Percentiles rank a stretch among this genome's conserved stretches.
These are phyloP conservation scores for Fusarium udum DNA, from an alignment of 2,329 filamentous ascomycete genomes.

Conservation along the genomic window DNA sequence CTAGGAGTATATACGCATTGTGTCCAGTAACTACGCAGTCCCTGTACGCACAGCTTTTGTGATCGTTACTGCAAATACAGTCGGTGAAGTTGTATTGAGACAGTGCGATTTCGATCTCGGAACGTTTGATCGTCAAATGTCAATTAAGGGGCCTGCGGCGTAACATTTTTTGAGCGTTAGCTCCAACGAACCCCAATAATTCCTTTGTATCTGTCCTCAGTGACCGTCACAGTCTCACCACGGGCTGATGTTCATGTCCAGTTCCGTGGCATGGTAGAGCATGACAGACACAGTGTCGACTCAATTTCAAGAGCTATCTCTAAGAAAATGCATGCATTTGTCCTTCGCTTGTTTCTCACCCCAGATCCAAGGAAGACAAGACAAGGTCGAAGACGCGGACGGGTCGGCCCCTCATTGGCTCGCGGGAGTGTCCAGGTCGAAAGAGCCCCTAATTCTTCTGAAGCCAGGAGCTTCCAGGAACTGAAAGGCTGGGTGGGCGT, in stretches of 20 bases:
- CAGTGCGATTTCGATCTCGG: constrained; percentile 29
- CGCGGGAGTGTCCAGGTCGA: constrained; percentile 27
- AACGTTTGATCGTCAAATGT: constrained; percentile 35
- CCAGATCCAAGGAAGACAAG: constrained; percentile 30
- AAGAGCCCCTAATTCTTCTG: constrained; percentile 42
- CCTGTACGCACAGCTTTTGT: not conserved
- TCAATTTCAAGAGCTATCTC: constrained; percentile 14
- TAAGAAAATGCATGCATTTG: constrained; percentile 22
- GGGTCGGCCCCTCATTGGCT: constrained; percentile 45
- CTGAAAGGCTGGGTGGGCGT: constrained; percentile 30
- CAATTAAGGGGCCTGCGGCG: constrained; percentile 32
- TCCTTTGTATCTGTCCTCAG: not conserved
- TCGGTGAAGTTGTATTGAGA: constrained; percentile 12
- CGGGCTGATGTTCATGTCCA: constrained; percentile 1
- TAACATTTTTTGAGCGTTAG: constrained; percentile 9
- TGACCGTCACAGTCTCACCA: constrained; percentile 3
- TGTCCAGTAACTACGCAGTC: not conserved
- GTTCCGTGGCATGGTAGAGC: not conserved
- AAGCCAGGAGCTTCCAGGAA: constrained; percentile 37
- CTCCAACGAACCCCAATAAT: not conserved
- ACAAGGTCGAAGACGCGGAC: constrained; percentile 37
- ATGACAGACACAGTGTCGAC: constrained; percentile 35
- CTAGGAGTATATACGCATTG: not conserved
- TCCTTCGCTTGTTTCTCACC: constrained; percentile 33
- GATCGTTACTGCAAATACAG: not conserved